phyloP scores from a whole-genome alignment of 495 filamentous ascomycete species.

The Xylaria venustula region DNA sequence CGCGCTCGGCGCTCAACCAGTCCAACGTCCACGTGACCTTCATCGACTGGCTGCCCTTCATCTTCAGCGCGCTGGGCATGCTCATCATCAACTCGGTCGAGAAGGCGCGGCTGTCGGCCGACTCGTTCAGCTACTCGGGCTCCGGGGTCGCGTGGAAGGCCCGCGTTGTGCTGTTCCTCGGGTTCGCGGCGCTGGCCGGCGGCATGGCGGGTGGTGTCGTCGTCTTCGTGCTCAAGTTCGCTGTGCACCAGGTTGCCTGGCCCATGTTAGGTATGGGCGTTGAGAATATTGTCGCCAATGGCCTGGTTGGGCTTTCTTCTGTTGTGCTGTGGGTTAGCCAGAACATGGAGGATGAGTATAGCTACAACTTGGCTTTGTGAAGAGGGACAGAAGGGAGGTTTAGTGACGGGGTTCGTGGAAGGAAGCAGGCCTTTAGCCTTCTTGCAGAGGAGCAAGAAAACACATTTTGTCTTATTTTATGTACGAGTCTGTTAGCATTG shows the following conservation, averaged over 20 bases:
- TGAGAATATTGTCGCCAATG: constrained; percentile 87
- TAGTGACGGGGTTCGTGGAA: not conserved
- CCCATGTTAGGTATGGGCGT: constrained; percentile 91
- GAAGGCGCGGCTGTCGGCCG: constrained; percentile 80
- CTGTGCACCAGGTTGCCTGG: constrained; percentile 73
- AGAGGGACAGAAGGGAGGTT: not conserved
- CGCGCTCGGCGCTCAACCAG: constrained; percentile 72
- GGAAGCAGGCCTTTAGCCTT: not conserved
- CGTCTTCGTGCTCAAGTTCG: constrained; percentile 88
- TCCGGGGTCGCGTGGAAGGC: constrained; percentile 94
- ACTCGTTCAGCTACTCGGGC: constrained; percentile 84
- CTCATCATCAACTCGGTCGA: constrained; percentile 99
- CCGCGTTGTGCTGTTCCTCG: constrained; percentile 88
- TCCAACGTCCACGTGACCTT: constrained; percentile 88
- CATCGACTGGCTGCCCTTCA: constrained; percentile 97
- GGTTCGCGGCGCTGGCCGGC: constrained; percentile 90
- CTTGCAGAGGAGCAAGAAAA: not conserved
- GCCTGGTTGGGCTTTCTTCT: constrained; percentile 59
- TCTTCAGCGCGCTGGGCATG: constrained; percentile 93
- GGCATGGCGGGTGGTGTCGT: constrained; percentile 90
- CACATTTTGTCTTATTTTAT: not conserved
- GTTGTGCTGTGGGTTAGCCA: constrained; percentile 94
- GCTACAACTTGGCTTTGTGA: constrained; percentile 89
- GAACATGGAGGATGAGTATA: constrained; percentile 99
- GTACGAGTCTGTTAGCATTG: not conserved